Conservation (phyloP, 306 rosid species). For the Acmispon strigosus region DNA sequence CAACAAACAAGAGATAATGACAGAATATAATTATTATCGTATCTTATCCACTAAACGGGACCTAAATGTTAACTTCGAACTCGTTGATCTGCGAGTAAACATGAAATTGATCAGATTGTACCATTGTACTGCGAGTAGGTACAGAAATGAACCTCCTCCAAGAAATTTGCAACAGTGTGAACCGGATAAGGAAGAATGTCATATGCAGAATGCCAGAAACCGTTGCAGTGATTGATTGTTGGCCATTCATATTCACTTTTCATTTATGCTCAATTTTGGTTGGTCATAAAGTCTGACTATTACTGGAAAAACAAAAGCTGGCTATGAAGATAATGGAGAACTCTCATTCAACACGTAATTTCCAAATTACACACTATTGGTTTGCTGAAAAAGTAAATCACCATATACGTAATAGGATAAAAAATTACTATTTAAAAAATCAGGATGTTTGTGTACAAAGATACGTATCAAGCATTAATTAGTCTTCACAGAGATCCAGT, state of each 20-base stretch:
- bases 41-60: no score
- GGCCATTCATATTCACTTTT: not conserved
- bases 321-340: not conserved
- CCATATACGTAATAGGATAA: no score
- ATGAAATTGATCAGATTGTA: not conserved
- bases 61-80: no score
- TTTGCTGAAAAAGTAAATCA: no score
- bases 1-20: no score
- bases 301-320: no score
- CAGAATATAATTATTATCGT: no score
- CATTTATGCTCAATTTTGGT: not conserved
- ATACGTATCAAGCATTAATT: no score
- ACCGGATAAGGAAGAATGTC: not conserved
- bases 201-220: not conserved
- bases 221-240: constrained; percentile 12
- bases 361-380: not conserved
- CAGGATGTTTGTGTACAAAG: no score
- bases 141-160: not conserved
- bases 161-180: not conserved
- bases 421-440: no score
- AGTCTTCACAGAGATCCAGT: no score
- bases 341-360: not conserved
- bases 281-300: not conserved
- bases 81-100: no score
- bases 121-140: not conserved